Base-by-base conservation (phyloP, 805 yeast species). In the Ogataea sp. region DNA sequence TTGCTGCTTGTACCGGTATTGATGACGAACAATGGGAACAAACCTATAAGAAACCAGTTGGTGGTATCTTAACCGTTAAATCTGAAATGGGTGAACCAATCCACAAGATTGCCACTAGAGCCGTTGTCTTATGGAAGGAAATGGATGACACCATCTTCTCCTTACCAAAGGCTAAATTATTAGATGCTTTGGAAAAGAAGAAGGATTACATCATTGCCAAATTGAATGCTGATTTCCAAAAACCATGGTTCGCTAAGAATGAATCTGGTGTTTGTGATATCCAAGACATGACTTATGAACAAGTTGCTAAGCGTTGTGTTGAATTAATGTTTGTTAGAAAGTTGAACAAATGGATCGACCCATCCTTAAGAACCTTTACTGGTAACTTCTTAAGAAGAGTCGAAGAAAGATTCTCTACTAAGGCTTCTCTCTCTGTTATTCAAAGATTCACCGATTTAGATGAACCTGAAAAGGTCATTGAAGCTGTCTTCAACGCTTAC, bases 11-110 rank as follows among this genome's bases (percentile, higher is more conserved):
- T 52, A 59, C 93, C 30, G 99, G 99, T 77, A 94, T 87, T 43
- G 72, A 79, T 25, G 97, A 93, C 62, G 54, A 64, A 32, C 62
- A 85, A 62, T 93, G 99, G 99, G 97, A 93, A 65, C 73, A 75
- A 54, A 86, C 97, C 36, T 93, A 93, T 71, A 83, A 84, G 70
- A 82, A 82, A 58, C 90, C 96, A 56, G 80, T 97, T 44, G 98
- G 98, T 70, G 99, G 98, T 65, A 78, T 93, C 49, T 71, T 93
- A 51, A 90, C 98, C 40, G 98, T 93, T 45, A 75, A 85, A 60
- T 90, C 97, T 15, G 99, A 93, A 71, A 93, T 93, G 98, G 98
- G 99, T 60, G 98, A 93, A 71, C 98, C 98, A 57, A 93, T 93
- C 58, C 99, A 93, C 68, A 93, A 93, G 71, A 76, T 93, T 51